These are phyloP conservation scores for Lactarius deliciosus DNA, from an alignment of 768 basidiomycete species.

Conservation along the genomic window DNA sequence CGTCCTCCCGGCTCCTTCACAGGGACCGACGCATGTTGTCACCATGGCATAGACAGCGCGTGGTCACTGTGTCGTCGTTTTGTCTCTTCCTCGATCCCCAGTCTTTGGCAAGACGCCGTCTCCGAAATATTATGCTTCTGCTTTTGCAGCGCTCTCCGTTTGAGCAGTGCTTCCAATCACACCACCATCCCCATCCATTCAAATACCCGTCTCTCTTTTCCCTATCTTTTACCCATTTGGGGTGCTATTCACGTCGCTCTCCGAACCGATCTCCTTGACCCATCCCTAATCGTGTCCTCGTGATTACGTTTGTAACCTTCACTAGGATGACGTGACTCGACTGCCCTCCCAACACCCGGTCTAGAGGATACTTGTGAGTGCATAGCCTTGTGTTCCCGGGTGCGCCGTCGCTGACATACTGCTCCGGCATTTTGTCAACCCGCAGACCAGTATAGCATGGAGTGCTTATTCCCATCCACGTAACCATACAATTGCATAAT, in stretches of 20 bases:
- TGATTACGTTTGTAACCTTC: neutral
- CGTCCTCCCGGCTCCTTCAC: neutral
- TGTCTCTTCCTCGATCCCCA: neutral
- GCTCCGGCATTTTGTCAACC: neutral
- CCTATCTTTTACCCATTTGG: neutral
- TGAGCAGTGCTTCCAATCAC: neutral
- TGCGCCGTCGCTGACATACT: neutral
- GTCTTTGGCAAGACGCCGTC: neutral
- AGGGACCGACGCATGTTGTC: slow-evolving; percentile 4
- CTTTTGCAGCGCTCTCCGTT: too few relatives aligned
- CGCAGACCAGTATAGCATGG: neutral
- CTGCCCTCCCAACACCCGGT: too few relatives aligned
- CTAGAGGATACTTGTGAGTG: slow-evolving; percentile 7
- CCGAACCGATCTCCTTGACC: neutral
- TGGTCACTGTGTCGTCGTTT: neutral
- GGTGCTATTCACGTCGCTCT: neutral
- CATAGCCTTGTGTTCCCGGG: neutral
- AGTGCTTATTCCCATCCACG: neutral
- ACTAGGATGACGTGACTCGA: slow-evolving; percentile 9
- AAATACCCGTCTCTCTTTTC: neutral
- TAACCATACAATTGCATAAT: neutral
- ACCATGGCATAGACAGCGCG: slow-evolving; percentile 10
- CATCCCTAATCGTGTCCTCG: neutral
- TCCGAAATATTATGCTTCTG: neutral
- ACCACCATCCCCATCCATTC: neutral